Evolutionary conservation across 164 flowering plant species (phyloP).

Genomic region (Cinnamomum chago): DNA sequence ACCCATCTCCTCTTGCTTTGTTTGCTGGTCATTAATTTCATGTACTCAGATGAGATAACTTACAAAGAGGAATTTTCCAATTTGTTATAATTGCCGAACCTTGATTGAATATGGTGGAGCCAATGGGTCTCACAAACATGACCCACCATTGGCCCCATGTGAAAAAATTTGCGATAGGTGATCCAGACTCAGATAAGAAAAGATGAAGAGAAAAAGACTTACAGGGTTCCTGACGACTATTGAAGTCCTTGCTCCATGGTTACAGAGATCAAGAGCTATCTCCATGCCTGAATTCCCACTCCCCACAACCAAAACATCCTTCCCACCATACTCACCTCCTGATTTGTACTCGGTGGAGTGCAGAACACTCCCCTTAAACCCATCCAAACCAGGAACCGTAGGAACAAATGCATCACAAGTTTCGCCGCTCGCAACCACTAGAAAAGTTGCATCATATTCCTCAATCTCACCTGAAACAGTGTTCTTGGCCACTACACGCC

Average conservation of each 20-base stretch:
- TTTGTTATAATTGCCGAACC: too few species aligned
- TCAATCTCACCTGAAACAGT: constrained; percentile 14
- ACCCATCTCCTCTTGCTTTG: too few species aligned
- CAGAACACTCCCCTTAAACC: constrained; percentile 35
- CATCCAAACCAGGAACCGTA: constrained; percentile 33
- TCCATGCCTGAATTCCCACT: constrained; percentile 81
- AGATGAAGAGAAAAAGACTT: neutral
- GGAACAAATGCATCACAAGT: constrained; percentile 32
- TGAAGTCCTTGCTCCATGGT: constrained; percentile 43
- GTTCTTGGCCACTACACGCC: constrained; percentile 2
- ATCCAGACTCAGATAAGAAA: too few species aligned
- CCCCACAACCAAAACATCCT: constrained; percentile 64
- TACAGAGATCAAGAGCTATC: constrained; percentile 44
- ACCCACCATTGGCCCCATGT: too few species aligned
- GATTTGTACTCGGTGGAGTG: constrained; percentile 42
- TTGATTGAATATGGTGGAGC: too few species aligned
- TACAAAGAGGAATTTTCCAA: too few species aligned
- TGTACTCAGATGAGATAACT: too few species aligned
- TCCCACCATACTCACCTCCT: constrained; percentile 30
- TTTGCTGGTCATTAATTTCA: too few species aligned
- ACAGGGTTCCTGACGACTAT: constrained; percentile 12
- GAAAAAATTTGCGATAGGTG: too few species aligned
- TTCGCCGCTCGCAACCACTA: constrained; percentile 68
- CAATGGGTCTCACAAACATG: too few species aligned
- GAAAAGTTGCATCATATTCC: constrained; percentile 31